Percentiles rank a stretch among this genome's conserved stretches.
Evolutionary conservation across 371 early-diverging fungal genomes (phyloP).

Genomic region (Saksenaea oblongispora): DNA sequence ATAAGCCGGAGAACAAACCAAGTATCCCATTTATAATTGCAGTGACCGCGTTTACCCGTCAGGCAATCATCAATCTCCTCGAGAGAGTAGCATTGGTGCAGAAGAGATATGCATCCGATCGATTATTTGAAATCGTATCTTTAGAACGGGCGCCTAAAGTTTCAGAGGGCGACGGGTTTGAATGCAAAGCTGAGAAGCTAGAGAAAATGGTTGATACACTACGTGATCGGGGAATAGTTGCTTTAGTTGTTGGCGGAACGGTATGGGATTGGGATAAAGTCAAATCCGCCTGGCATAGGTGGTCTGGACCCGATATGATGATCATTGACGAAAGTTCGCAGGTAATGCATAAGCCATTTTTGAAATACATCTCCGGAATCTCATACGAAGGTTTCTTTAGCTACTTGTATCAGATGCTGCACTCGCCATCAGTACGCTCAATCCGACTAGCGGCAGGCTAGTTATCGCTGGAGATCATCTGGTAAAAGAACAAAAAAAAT

Average conservation of each 20-base stretch:
- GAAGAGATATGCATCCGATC: conserved; percentile 7
- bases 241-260: conserved; percentile 50
- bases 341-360: conserved; percentile 19
- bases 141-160: not conserved
- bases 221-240: conserved; percentile 12
- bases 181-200: conserved; percentile 4
- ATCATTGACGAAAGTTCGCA: conserved; percentile 65
- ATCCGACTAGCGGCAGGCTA: conserved; percentile 38
- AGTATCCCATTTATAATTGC: conserved; percentile 45
- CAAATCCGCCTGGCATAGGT: conserved; percentile 26
- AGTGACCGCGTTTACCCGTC: conserved; percentile 57
- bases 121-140: conserved; percentile 1
- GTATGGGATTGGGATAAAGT: conserved; percentile 58
- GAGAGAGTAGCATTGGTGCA: conserved; percentile 36
- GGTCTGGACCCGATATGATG: conserved; percentile 47
- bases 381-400: conserved; percentile 11
- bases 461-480: conserved; percentile 65
- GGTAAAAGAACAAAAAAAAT: conserved; percentile 16
- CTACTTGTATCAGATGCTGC: conserved; percentile 53
- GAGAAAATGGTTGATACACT: not conserved
- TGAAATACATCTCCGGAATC: not conserved
- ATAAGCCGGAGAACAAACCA: conserved; percentile 2
- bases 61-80: conserved; percentile 53
- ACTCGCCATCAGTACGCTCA: conserved; percentile 48
- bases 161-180: not conserved